Percentiles rank a stretch among this genome's conserved stretches.
Evolutionary conservation across 371 early-diverging fungal species (phyloP).

Genomic region (Apophysomyces variabilis): DNA sequence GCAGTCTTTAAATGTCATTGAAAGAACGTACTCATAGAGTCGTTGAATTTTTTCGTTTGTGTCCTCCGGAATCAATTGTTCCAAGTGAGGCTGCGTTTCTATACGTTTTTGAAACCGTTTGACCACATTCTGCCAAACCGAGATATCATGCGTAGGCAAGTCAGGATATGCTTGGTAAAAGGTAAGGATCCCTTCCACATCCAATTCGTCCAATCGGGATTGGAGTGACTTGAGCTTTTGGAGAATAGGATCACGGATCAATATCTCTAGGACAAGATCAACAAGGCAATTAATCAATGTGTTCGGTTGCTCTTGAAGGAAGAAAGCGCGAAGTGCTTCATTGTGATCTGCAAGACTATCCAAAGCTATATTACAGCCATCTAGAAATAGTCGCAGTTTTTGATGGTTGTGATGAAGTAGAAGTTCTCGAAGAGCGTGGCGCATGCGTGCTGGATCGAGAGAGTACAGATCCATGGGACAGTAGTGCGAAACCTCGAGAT

Average conservation of each 20-base stretch:
- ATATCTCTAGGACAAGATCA: constrained; percentile 16
- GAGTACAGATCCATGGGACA: constrained; percentile 68
- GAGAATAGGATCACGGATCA: constrained; percentile 48
- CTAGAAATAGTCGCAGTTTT: constrained; percentile 37
- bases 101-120: constrained; percentile 19
- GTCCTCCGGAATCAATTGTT: neutral
- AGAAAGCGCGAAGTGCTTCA: neutral
- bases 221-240: constrained; percentile 40
- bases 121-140: constrained; percentile 28
- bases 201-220: constrained; percentile 45
- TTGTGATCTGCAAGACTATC: neutral
- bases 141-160: constrained; percentile 23
- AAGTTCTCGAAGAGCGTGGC: constrained; percentile 35
- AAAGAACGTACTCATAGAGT: constrained; percentile 55
- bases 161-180: constrained; percentile 20
- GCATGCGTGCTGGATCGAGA: constrained; percentile 28
- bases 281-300: neutral
- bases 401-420: constrained; percentile 30
- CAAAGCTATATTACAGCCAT: constrained; percentile 22
- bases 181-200: constrained; percentile 47
- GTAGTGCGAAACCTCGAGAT: constrained; percentile 28
- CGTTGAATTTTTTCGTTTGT: constrained; percentile 24
- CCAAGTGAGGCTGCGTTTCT: neutral
- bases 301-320: neutral
- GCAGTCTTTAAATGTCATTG: constrained; percentile 67